Base-by-base conservation (phyloP, 768 basidiomycete species). In the Tephrocybe sp. region DNA sequence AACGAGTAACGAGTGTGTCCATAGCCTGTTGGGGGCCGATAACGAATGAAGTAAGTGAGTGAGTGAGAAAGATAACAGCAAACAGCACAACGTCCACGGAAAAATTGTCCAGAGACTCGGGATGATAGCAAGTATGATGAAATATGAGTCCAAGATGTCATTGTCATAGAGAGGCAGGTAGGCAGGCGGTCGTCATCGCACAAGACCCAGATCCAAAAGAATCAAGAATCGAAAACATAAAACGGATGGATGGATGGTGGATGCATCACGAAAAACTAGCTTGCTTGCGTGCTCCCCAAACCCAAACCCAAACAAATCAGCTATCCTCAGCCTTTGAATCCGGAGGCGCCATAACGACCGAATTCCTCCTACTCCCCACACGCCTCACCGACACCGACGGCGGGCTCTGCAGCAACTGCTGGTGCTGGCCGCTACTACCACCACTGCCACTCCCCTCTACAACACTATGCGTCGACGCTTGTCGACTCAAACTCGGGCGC, bases 291-390 rank as follows among this genome's bases (percentile, higher is more conserved):
- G n/a, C n/a, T n/a, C n/a, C 34, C 45, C 45, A 11, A 46, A 36
- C 45, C 45, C 46, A 17, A 31, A 35, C 9, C 10, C 3, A 2
- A 46, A 36, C 20, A 26, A 19, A 3, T 19, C 12, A 39, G 8
- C 26, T 40, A 43, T 63, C 65, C 14, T 68, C 66, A 44, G 40
- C 60, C 35, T 58, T 51, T 13, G 52, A 62, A 30, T 67, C 69
- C 11, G 68, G 66, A 23, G 66, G 64, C 7, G 67, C 61, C 71
- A 72, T 68, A 39, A 62, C 60, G 22, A 70, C 56, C n/a, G 72
- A 72, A 45, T 69, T 68, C 45, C 72, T 60, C 40, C 70, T 65
- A 59, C 71, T 71, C 36, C 58, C 68, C 14, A 54, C 51, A 23
- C 61, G 60, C 30, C 59, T 62, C 57, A 44, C 31, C 48, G 35